Conservation (phyloP, 306 rosid genomes). For the Dryas drummondii region DNA sequence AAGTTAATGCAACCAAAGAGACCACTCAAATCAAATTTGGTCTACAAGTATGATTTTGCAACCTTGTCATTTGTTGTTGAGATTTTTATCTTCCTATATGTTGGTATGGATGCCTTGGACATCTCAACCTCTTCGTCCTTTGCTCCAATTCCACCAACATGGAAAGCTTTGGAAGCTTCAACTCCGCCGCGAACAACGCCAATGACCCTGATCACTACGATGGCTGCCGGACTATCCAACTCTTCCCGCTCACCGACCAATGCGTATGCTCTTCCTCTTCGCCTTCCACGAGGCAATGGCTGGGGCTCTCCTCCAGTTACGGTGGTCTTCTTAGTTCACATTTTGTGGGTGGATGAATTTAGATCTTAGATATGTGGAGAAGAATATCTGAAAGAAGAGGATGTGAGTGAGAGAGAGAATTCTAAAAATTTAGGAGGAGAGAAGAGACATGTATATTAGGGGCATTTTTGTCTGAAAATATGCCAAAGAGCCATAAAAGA, state of each 20-base stretch:
- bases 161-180: conserved; percentile 71
- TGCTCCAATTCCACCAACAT: conserved; percentile 34
- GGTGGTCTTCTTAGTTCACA: no score
- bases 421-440: no score
- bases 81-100: conserved; percentile 89
- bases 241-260: conserved; percentile 46
- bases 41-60: conserved; percentile 82
- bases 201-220: conserved; percentile 22
- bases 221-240: conserved; percentile 55
- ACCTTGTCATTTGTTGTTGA: conserved; percentile 92
- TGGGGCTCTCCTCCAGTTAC: conserved; percentile 22
- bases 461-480: no score
- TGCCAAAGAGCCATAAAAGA: no score
- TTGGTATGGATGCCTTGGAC: conserved; percentile 99
- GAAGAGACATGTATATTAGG: no score
- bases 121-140: conserved; percentile 69
- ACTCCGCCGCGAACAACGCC: conserved; percentile 42
- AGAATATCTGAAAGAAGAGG: no score
- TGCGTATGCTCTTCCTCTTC: conserved; percentile 9
- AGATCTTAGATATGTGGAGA: no score
- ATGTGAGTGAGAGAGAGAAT: no score
- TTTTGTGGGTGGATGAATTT: no score
- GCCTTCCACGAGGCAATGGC: conserved; percentile 42
- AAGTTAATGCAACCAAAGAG: no score
- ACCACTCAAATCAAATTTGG: no score